Evolutionary conservation across 1,139 yeast species (phyloP).

Genomic region (Protomyces inundatus): DNA sequence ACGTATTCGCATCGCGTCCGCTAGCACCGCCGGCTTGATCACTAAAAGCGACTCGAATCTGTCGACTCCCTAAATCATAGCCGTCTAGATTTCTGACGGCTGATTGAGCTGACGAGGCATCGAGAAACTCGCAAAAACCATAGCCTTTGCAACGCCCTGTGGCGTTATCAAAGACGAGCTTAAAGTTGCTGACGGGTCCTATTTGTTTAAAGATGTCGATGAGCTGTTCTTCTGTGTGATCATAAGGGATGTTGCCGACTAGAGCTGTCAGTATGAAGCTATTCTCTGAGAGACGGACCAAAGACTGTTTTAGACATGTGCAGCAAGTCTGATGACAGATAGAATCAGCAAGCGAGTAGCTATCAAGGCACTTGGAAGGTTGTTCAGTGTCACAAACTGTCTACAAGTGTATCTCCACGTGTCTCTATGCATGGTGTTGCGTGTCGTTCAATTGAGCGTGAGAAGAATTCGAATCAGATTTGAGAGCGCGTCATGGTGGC

Average conservation of each 20-base stretch:
- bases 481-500: too few species aligned
- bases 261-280: constrained; percentile 35
- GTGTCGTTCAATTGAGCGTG: too few species aligned
- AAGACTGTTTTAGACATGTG: constrained; percentile 1
- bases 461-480: too few species aligned
- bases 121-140: constrained; percentile 65
- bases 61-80: constrained; percentile 67
- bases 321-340: background rate
- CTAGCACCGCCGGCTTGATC: constrained; percentile 22
- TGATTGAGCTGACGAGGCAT: constrained; percentile 74
- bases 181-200: constrained; percentile 77
- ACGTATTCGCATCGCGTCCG: constrained; percentile 39
- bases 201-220: constrained; percentile 44
- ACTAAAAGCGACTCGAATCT: constrained; percentile 60
- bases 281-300: background rate
- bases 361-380: too few species aligned
- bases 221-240: constrained; percentile 85
- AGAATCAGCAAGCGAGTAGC: too few species aligned
- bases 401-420: too few species aligned
- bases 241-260: constrained; percentile 65
- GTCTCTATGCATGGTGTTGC: too few species aligned
- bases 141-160: constrained; percentile 91
- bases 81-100: constrained; percentile 87
- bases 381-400: too few species aligned
- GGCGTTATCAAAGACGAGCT: constrained; percentile 75